Conservation (phyloP, 2,329 filamentous ascomycete species). For the Spiromastix sp. region DNA sequence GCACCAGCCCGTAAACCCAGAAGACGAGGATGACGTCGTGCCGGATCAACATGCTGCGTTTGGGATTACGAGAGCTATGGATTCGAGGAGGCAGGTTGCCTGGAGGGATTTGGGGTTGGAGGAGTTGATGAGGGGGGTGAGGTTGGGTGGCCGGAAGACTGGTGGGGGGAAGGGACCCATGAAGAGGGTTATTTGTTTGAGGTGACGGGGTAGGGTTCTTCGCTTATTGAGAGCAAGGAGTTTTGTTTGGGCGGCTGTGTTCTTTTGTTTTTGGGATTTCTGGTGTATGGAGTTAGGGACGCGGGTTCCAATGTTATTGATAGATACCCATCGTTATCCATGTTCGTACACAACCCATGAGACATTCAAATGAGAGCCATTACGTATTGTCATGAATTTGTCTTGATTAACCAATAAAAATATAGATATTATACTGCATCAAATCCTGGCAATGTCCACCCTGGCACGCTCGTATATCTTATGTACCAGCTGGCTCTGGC, state of each 20-base stretch:
- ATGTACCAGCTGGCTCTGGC: conserved; percentile 54
- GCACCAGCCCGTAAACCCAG: conserved; percentile 53
- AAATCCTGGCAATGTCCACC: conserved; percentile 79
- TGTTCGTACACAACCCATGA: no score
- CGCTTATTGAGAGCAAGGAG: no score
- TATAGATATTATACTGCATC: no score
- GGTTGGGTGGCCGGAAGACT: conserved; percentile 22
- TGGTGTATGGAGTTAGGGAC: no score
- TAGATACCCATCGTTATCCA: no score
- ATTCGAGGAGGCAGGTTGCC: conserved; percentile 41
- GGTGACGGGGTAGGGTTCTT: conserved; percentile 18
- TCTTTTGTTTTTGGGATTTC: no score
- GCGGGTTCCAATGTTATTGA: no score
- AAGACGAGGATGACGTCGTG: conserved; percentile 58
- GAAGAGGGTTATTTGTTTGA: conserved; percentile 26
- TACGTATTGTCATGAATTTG: no score
- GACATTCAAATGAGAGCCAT: no score
- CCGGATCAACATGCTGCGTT: conserved; percentile 59
- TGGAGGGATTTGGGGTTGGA: conserved; percentile 52
- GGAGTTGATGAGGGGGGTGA: conserved; percentile 33
- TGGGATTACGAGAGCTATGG: conserved; percentile 53
- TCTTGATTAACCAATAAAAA: no score
- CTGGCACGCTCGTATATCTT: conserved; percentile 71
- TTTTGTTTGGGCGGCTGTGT: no score
- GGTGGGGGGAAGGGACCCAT: conserved; percentile 30